Base-by-base conservation (phyloP, 768 basidiomycete species). In the Macrocybe gigantea region DNA sequence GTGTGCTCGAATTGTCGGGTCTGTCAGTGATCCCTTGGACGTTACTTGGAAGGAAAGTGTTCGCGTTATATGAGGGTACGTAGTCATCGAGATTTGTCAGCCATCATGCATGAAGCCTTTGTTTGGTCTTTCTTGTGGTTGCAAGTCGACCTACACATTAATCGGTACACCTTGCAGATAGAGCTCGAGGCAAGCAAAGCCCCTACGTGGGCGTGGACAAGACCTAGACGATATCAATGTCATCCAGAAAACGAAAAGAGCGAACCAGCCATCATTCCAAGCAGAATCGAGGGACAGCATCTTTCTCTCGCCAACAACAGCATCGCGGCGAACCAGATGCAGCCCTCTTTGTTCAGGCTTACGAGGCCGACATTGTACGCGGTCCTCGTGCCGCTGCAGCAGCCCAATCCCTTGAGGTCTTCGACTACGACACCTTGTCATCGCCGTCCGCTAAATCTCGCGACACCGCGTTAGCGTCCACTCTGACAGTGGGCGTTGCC, bases 311-410 rank as follows among this genome's bases (percentile, higher is more conserved):
- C n/a, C 33, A 41, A 2, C 38, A 41, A 32, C 14, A 32, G 22
- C 48, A 48, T 2, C 41, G 29, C 3, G 49, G 37, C 10, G 41
- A 47, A 44, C 51, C 57, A 31, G 65, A 70, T 42, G 56, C 64
- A 33, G 57, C 56, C 30, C 65, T 82, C 3, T 77, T 70, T 50
- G 66, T 91, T 33, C 80, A 83, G 54, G 91, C 87, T 0, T 75
- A 90, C 59, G 91, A 93, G 64, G 86, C 87, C 5, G 82, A 86
- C 42, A 64, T 93, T 14, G 61, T 83, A 4, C 75, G 75, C 12
- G 80, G 83, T 2, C 67, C 77, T 0, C 62, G 65, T 12, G 78
- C 76, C 1, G 53, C 52, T 3, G 52, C 61, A 7, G 68, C 75
- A 1, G 72, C 69, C 4, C 49, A 50, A 29, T 65, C 70, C n/a